Evolutionary conservation across 352 stramenopile species (phyloP).

Genomic region (Stramenopiles sp.): DNA sequence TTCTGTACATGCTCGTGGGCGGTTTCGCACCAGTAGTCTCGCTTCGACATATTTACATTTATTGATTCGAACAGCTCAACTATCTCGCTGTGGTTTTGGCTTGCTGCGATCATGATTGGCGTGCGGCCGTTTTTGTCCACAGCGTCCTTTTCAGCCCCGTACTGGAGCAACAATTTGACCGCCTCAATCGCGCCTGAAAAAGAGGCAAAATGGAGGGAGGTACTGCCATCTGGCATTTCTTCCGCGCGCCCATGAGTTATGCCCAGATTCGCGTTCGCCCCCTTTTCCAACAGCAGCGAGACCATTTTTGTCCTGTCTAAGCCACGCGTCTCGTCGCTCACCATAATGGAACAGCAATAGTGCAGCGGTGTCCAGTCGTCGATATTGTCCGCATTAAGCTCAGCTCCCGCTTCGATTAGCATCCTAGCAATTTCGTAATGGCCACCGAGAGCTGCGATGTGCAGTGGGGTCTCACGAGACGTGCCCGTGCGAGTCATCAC

Average conservation of each 20-base stretch:
- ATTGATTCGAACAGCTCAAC: neutral
- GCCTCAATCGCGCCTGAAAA: neutral
- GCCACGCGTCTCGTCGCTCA: neutral
- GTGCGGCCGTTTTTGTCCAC: neutral
- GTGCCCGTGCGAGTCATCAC: neutral
- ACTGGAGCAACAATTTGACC: neutral
- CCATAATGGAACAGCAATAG: neutral
- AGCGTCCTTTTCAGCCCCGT: neutral
- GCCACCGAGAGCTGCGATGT: neutral
- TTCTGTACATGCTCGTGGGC: neutral
- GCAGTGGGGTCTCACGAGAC: neutral
- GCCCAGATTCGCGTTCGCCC: neutral
- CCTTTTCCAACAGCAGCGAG: neutral
- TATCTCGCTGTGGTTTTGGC: neutral
- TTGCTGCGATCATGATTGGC: neutral
- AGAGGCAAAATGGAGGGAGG: neutral
- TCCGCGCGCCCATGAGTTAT: neutral
- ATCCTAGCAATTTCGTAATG: neutral
- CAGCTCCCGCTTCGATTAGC: neutral
- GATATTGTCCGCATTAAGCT: neutral
- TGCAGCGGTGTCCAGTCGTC: neutral
- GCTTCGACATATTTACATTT: neutral
- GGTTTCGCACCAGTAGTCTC: slow-evolving; percentile 1
- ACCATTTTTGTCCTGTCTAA: neutral
- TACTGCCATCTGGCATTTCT: neutral